These are phyloP conservation scores for Teunomyces gatunensis DNA, from an alignment of 805 yeast genomes.

Conservation along the genomic window DNA sequence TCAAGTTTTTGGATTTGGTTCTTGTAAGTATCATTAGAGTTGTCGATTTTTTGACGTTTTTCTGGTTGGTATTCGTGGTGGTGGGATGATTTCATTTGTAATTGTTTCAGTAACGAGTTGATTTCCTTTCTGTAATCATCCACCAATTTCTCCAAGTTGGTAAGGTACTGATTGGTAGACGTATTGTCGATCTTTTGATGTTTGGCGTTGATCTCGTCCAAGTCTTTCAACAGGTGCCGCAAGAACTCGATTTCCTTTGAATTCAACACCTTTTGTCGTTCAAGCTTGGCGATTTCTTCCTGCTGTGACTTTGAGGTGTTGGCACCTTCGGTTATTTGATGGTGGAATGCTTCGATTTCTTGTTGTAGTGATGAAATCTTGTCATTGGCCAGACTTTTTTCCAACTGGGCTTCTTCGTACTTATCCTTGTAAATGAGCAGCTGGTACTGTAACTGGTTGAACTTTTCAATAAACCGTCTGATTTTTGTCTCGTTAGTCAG, in stretches of 20 bases:
- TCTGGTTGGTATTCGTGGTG: slow-evolving; percentile 17
- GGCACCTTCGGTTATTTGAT: slow-evolving; percentile 12
- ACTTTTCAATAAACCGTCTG: slow-evolving; percentile 30
- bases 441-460: slow-evolving; percentile 31
- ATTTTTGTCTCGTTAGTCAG: slow-evolving; percentile 19
- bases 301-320: slow-evolving; percentile 12
- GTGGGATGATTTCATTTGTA: slow-evolving; percentile 21
- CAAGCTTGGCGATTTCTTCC: slow-evolving; percentile 33
- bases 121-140: slow-evolving; percentile 56
- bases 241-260: slow-evolving; percentile 57
- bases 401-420: slow-evolving; percentile 17
- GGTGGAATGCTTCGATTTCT: slow-evolving; percentile 10
- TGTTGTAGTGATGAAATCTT: not conserved
- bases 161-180: slow-evolving; percentile 35
- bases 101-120: slow-evolving; percentile 39
- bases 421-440: slow-evolving; percentile 38
- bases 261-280: slow-evolving; percentile 52
- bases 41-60: slow-evolving; percentile 25
- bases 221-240: slow-evolving; percentile 52
- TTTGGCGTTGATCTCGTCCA: slow-evolving; percentile 34
- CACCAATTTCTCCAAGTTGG: slow-evolving; percentile 46
- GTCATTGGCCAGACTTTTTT: slow-evolving; percentile 5
- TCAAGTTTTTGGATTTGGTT: slow-evolving; percentile 32
- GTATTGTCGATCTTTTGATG: slow-evolving; percentile 17
- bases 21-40: slow-evolving; percentile 12